Evolutionary conservation across 768 basidiomycete species (phyloP), one percentile per base, ranked within the genome.

Genomic region (Tricholoma bakamatsutake): DNA sequence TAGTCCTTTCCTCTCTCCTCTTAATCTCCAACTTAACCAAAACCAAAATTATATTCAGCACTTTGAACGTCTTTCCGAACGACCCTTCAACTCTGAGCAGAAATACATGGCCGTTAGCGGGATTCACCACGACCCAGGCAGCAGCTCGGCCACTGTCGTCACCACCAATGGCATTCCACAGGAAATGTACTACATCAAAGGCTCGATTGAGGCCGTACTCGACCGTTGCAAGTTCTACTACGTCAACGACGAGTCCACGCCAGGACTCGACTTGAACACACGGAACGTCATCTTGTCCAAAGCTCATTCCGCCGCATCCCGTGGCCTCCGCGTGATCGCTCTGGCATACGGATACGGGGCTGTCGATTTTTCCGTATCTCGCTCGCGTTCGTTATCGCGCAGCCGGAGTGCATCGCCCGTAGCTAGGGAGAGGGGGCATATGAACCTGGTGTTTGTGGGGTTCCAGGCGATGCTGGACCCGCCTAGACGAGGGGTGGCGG

Each of bases 401-500:
- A 72, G 72, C 0, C 65, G 68, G 52, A 56, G 61, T n/a, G 53
- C 63, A 15, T 70, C 69, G 39, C 72, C 62, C 31, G 58, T 50
- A 21, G 54, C 62, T 5, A 55, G 53, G 39, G 55, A 57, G n/a
- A 54, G 46, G 64, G 75, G 67, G 58, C 69, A 67, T 72, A 74
- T 63, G 66, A 88, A 85, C 62, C 76, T 98, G 7, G 80, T 95
- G 6, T 98, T 98, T 67, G 90, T 82, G 3, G 96, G 96, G 1
- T 96, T 94, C 71, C 88, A 91, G 66, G 93, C 91, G 10, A 98
- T 98, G 93, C 75, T 88, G 53, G 96, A 98, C 69, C 96, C 96
- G 6, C 96, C 96, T 1, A 79, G 95, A 46, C 87, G 87, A 62
- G 96, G 94, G 28, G 93, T 98, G n/a, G 87, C 90, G 3, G 90